phyloP scores from a whole-genome alignment of 495 filamentous ascomycete species.

The Daldinia caldariorum region DNA sequence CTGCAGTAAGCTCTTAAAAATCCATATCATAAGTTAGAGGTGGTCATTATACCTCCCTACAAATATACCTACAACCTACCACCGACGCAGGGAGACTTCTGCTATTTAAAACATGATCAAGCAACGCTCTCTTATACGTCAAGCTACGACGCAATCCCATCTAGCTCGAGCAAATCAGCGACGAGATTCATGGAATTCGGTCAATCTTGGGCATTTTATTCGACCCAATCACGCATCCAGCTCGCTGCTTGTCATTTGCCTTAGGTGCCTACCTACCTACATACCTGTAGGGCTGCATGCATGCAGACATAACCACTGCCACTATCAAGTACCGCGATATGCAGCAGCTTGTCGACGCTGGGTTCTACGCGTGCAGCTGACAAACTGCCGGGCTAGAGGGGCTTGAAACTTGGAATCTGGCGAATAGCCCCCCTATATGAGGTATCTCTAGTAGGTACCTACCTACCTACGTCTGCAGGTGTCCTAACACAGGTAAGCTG shows the following conservation, averaged over 20 bases:
- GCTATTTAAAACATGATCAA: background rate
- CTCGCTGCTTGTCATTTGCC: background rate
- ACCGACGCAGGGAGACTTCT: background rate
- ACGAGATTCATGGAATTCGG: slow-evolving; percentile 17
- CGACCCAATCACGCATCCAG: slow-evolving; percentile 16
- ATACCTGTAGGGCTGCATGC: slow-evolving; percentile 40
- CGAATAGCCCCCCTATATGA: background rate
- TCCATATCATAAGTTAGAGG: background rate
- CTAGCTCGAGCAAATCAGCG: slow-evolving; percentile 20
- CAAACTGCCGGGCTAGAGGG: slow-evolving; percentile 1
- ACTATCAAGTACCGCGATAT: slow-evolving; percentile 15
- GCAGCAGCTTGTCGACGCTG: slow-evolving; percentile 26
- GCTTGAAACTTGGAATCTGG: background rate
- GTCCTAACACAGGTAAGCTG: no score
- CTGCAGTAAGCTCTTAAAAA: background rate
- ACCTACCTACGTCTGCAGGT: no score
- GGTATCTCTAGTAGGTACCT: no score
- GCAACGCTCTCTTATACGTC: background rate
- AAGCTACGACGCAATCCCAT: background rate
- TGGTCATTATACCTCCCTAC: no score
- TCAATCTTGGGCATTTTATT: slow-evolving; percentile 32
- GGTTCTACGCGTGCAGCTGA: slow-evolving; percentile 5
- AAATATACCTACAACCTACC: background rate
- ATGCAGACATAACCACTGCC: slow-evolving; percentile 16
- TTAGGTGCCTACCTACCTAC: slow-evolving; percentile 4